Base-by-base conservation (phyloP, 257 asterid species). In the Lavandula angustifolia region DNA sequence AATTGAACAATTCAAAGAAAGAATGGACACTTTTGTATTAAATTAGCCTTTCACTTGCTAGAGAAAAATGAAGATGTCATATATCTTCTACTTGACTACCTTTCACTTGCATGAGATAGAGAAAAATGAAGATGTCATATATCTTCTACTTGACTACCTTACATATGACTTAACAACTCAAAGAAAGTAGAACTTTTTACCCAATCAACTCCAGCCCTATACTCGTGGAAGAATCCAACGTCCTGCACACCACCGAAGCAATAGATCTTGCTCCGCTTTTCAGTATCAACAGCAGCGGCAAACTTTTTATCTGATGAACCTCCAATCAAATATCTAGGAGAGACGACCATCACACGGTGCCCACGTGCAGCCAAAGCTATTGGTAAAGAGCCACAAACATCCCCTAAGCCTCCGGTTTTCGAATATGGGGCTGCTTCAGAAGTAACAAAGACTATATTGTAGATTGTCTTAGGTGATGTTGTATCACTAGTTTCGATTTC, bases 341-440 rank as follows among this genome's bases (percentile, higher is more conserved):
- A 87, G 44, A 94, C 95, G 6, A 94, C 99, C 97, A 94, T 94
- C 54, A 87, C 95, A 7, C 99, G 96, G 69, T 90, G 96, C 9
- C 96, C 97, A 52, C 95, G 84, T 5, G 75, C 75, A 54, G 96
- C 96, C 31, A 94, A 74, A 55, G 99, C 94, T 58, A 90, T 77
- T 53, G 99, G 99, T 69, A 94, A 80, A 51, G 97, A 87, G 42
- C 99, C 99, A 78, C 99, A 94, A 58, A 94, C 99, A 73, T 94
- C 99, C 58, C 96, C 99, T 70, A 94, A 76, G 33, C 99, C 99
- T 68, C 99, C 99, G 10, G 97, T 94, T 78, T 94, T 94, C 40
- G 95, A 87, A 81, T 94, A 94, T 0, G 97, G 99, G 48, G 95
- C 85, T 16, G 96, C 97, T 76, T 94, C 99, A 22, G 99, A 74